phyloP scores from a whole-genome alignment of 306 rosid genomes.

The Cicer cuneatum region DNA sequence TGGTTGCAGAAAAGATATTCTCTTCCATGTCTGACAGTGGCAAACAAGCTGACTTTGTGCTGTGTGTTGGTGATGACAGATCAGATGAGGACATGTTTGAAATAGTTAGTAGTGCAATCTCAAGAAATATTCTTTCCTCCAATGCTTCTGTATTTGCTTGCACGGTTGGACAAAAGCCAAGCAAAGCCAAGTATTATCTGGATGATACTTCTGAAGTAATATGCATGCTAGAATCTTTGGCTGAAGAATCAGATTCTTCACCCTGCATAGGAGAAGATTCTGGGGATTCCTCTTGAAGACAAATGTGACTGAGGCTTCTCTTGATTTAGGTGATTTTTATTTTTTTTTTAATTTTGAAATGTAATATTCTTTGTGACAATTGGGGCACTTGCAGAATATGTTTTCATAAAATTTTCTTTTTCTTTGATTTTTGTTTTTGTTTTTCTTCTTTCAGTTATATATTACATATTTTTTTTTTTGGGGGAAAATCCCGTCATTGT shows the following conservation, averaged over 20 bases:
- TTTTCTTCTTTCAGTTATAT: slow-evolving; percentile 44
- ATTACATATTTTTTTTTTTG: slow-evolving; percentile 41
- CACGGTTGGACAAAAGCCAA: slow-evolving; percentile 87
- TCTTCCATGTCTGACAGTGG: slow-evolving; percentile 66
- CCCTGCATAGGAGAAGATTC: slow-evolving; percentile 41
- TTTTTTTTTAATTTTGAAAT: slow-evolving; percentile 39
- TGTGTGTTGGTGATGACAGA: slow-evolving; percentile 89
- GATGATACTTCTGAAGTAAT: slow-evolving; percentile 70
- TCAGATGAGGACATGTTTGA: slow-evolving; percentile 97
- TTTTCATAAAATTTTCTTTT: slow-evolving; percentile 30
- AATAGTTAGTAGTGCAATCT: slow-evolving; percentile 56
- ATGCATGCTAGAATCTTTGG: slow-evolving; percentile 70
- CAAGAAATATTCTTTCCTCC: slow-evolving; percentile 61
- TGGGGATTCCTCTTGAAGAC: slow-evolving; percentile 51
- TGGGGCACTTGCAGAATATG: slow-evolving; percentile 52
- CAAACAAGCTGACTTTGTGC: slow-evolving; percentile 75
- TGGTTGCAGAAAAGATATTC: slow-evolving; percentile 72
- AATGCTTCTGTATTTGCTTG: slow-evolving; percentile 70
- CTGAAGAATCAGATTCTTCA: slow-evolving; percentile 59
- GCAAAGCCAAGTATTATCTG: slow-evolving; percentile 78
- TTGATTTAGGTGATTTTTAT: slow-evolving; percentile 37
- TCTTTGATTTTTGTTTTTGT: not conserved
- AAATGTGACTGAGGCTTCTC: slow-evolving; percentile 45
- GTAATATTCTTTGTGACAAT: slow-evolving; percentile 52
- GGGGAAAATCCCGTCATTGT: slow-evolving; percentile 47